Evolutionary conservation across 2,329 filamentous ascomycete genomes (phyloP).

Genomic region (Fusarium solani-melongenae): DNA sequence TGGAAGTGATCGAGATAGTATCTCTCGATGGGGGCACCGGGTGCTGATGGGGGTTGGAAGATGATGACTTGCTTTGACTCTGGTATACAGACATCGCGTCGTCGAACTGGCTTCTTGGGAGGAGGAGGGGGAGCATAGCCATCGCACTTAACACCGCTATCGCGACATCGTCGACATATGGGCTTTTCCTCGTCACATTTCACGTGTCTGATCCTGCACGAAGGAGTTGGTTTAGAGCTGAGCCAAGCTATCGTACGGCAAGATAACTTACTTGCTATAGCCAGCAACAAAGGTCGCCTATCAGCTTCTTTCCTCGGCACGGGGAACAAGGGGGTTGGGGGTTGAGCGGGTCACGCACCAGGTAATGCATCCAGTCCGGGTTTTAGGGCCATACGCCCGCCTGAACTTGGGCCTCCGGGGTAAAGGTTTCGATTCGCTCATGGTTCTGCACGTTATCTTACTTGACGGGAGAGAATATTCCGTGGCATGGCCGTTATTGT

Average conservation of each 20-base stretch:
- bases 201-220: conserved; percentile 31
- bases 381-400: conserved; percentile 29
- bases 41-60: conserved; percentile 1
- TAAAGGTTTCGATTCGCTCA: conserved; percentile 3
- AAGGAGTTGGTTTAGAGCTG: background rate
- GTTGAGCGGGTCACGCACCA: conserved; percentile 22
- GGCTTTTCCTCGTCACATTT: conserved; percentile 45
- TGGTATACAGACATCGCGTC: background rate
- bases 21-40: conserved; percentile 20
- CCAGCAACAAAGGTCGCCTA: background rate
- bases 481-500: background rate
- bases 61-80: background rate
- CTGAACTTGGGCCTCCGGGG: conserved; percentile 26
- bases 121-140: conserved; percentile 22
- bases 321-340: background rate
- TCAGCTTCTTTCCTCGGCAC: conserved; percentile 3
- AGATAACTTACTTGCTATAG: conserved; percentile 16
- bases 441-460: background rate
- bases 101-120: conserved; percentile 8
- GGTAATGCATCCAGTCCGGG: conserved; percentile 36
- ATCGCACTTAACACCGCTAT: conserved; percentile 32
- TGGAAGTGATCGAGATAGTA: conserved; percentile 35
- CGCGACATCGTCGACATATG: conserved; percentile 31
- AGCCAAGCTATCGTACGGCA: background rate
- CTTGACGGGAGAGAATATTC: background rate